These are phyloP conservation scores for Quercus lobata DNA, from an alignment of 331 rosid species.

Conservation along the genomic window DNA sequence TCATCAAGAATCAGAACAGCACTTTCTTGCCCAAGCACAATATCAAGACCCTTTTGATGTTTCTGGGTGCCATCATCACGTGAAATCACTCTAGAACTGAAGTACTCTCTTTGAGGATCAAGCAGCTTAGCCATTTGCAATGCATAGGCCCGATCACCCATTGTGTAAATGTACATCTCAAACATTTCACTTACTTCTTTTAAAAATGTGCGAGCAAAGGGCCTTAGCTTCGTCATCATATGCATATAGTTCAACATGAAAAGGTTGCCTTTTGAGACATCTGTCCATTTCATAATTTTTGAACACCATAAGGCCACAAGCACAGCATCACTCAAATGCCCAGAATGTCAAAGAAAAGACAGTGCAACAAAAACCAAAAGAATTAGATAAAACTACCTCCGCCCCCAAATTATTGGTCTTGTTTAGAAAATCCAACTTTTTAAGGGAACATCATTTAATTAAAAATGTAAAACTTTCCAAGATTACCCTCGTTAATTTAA, in stretches of 20 bases:
- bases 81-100: conserved; percentile 67
- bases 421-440: too few species aligned
- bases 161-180: conserved; percentile 78
- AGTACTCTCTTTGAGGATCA: conserved; percentile 73
- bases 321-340: not conserved
- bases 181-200: conserved; percentile 68
- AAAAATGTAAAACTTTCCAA: too few species aligned
- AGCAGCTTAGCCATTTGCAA: conserved; percentile 76
- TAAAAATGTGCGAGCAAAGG: conserved; percentile 58
- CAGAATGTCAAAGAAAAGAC: not conserved
- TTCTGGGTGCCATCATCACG: conserved; percentile 81
- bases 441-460: too few species aligned
- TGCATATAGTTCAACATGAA: conserved; percentile 48
- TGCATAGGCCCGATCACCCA: conserved; percentile 85
- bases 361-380: not conserved
- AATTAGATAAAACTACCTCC: not conserved
- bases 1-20: conserved; percentile 81
- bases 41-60: conserved; percentile 80
- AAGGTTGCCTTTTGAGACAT: conserved; percentile 62
- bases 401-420: too few species aligned
- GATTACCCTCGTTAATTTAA: too few species aligned
- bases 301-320: conserved; percentile 1
- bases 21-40: conserved; percentile 80
- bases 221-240: conserved; percentile 90
- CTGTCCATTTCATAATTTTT: conserved; percentile 30